Conservation (phyloP, 169 alveolate genomes). For the Plasmodium vivax region DNA sequence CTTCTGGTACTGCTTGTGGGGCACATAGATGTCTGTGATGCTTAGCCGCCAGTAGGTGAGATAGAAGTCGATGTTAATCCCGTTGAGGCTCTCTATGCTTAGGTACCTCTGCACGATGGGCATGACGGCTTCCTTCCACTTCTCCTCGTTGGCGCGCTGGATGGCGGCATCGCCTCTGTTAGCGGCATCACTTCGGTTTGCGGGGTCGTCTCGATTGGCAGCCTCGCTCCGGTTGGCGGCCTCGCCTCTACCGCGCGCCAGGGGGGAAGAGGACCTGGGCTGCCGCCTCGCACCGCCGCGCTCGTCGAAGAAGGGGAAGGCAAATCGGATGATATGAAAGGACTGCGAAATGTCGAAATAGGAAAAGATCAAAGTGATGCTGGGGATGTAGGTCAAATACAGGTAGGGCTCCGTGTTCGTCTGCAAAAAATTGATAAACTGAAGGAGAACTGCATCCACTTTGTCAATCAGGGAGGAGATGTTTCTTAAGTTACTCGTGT, state of each 20-base stretch:
- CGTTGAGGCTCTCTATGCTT: slow-evolving; percentile 35
- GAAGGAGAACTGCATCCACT: slow-evolving; percentile 35
- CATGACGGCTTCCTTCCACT: slow-evolving; percentile 17
- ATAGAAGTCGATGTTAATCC: slow-evolving; percentile 42
- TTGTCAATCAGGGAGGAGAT: slow-evolving; percentile 24
- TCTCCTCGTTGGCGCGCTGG: not conserved
- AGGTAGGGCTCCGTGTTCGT: slow-evolving; percentile 12
- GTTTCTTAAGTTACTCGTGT: slow-evolving; percentile 44
- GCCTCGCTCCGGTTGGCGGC: not conserved
- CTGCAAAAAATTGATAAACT: slow-evolving; percentile 35
- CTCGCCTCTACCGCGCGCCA: not conserved
- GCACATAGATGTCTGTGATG: slow-evolving; percentile 47
- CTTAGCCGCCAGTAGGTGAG: slow-evolving; percentile 55
- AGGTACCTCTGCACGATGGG: slow-evolving; percentile 23
- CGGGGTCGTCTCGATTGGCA: not conserved
- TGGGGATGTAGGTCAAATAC: slow-evolving; percentile 19
- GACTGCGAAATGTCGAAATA: slow-evolving; percentile 54
- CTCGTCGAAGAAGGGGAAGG: slow-evolving; percentile 28
- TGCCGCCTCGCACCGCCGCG: not conserved
- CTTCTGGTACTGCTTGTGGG: slow-evolving; percentile 52
- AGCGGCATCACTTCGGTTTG: not conserved
- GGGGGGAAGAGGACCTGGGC: not conserved
- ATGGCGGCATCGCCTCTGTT: not conserved
- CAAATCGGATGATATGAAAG: slow-evolving; percentile 22
- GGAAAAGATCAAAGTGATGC: slow-evolving; percentile 6